Conservation (phyloP, 2,329 filamentous ascomycete species). For the Canariomyces notabilis region DNA sequence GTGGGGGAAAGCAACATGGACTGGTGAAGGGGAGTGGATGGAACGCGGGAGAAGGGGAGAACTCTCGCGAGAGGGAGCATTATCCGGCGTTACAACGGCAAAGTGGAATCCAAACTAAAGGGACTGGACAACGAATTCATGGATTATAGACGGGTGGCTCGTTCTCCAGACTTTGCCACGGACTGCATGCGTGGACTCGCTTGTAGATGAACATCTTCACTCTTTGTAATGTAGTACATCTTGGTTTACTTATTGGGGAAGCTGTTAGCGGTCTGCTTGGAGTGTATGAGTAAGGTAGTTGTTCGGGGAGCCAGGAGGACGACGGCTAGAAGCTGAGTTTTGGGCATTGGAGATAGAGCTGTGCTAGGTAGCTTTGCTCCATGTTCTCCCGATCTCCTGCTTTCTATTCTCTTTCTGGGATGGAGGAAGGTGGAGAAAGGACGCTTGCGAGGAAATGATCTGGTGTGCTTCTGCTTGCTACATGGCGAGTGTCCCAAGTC, state of each 20-base stretch:
- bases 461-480: background rate
- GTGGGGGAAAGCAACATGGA: background rate
- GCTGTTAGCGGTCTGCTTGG: background rate
- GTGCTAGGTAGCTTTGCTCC: no score
- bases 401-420: no score
- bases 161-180: background rate
- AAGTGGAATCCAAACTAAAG: background rate
- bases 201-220: conserved; percentile 7
- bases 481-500: no score
- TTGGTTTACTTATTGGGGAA: background rate
- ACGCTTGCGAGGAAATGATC: no score
- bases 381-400: no score
- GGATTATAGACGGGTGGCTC: background rate
- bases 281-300: background rate
- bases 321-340: no score
- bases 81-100: conserved; percentile 2
- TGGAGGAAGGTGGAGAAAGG: no score
- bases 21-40: no score
- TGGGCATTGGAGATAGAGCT: no score
- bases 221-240: conserved; percentile 5
- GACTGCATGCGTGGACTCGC: background rate
- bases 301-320: no score
- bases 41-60: background rate
- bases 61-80: no score
- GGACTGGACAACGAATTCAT: background rate